Evolutionary conservation across 2,329 filamentous ascomycete genomes (phyloP), one percentile per base, ranked within the genome.

Genomic region (Cladosporium sp.): DNA sequence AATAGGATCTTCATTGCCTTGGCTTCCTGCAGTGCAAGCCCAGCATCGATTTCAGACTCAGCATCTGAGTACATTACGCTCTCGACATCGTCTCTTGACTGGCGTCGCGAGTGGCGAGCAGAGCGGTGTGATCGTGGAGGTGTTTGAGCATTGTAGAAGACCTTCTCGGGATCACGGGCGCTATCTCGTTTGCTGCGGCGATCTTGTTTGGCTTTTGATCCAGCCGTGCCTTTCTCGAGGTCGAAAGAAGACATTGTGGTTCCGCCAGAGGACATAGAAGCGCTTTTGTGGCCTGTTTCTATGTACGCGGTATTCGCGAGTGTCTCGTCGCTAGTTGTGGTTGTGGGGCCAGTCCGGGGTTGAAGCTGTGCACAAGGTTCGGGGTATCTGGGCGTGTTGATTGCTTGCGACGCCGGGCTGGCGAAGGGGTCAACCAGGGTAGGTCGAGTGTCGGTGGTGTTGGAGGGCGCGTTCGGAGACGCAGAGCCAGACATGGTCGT

Each of bases 1-100:
- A 86, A 79, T 67, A 82, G 71, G 23, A 82, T 75, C 68, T 78
- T 77, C 67, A 80, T 72, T n/a, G 79, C 77, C 65, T 81, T 81
- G 57, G 78, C 74, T 67, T 82, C 78, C 26, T 81, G 77, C 6
- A 76, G 67, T 57, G 76, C 74, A 57, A 78, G 76, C 32, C 74
- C 74, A 36, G 77, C 77, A 34, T 79, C 75, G 67, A 72, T 73
- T 34, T 77, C 75, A 58, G 78, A n/a, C 11, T 73, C 69, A 28
- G 72, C 73, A n/a, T 68, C 63, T 18, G 67, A 66, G 66, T 71
- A 70, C 14, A 70, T 65, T 4, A 69, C 53, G 51, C 67, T 66
- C 13, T 57, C 51, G 26, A 67, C 63, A 16, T 68, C 66, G 5
- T 57, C 61, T 53, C 67, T 62, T 54, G 64, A 63, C 58, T 58